Evolutionary conservation across 345 rosid genomes (phyloP).

Genomic region (Cochlearia excelsa): DNA sequence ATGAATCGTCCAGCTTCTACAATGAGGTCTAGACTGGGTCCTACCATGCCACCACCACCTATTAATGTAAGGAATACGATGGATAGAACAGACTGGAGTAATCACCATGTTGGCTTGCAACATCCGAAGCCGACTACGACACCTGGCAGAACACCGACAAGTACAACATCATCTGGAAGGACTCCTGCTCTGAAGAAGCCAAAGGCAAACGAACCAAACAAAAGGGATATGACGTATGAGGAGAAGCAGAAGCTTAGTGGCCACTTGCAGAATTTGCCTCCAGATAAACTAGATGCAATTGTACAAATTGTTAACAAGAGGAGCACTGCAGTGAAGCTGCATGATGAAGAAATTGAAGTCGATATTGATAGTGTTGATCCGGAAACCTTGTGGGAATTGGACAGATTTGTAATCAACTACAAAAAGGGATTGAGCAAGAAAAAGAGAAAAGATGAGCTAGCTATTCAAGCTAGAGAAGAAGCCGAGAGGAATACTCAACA

Average conservation of each 20-base stretch:
- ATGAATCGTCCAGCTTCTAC: constrained; percentile 53
- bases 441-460: constrained; percentile 85
- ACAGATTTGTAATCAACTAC: constrained; percentile 92
- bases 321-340: constrained; percentile 70
- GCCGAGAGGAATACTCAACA: constrained; percentile 53
- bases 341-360: constrained; percentile 93
- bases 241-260: constrained; percentile 97
- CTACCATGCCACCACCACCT: constrained; percentile 53
- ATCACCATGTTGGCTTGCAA: constrained; percentile 44
- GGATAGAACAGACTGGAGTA: constrained; percentile 74
- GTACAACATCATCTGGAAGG: constrained; percentile 72
- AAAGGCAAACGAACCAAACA: constrained; percentile 88
- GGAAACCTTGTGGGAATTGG: constrained; percentile 98
- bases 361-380: constrained; percentile 96
- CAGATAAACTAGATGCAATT: constrained; percentile 90
- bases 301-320: constrained; percentile 93
- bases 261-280: constrained; percentile 79
- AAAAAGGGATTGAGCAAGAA: constrained; percentile 47
- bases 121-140: constrained; percentile 50
- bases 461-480: constrained; percentile 70
- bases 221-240: constrained; percentile 96
- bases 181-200: constrained; percentile 91
- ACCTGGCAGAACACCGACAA: constrained; percentile 46
- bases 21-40: constrained; percentile 56
- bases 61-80: constrained; percentile 75